A percentile compares a stretch with the other conserved stretches of the same genome.
phyloP scores from a whole-genome alignment of 2,329 filamentous ascomycete species.

The Tympanopsis confertula region DNA sequence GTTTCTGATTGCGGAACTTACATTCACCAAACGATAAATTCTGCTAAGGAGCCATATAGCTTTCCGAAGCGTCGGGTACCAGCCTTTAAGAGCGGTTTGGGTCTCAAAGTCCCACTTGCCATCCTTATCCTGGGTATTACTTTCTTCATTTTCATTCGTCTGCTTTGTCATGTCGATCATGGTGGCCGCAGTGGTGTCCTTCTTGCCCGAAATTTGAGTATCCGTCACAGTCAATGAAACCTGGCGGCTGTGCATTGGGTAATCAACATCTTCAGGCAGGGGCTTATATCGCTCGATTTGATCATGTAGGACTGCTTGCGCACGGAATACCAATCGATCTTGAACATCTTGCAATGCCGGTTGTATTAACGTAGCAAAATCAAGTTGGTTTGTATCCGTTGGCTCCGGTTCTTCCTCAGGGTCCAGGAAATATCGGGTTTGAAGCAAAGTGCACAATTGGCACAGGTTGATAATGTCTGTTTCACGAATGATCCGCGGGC shows the following conservation, averaged over 20 bases:
- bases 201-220: slow-evolving; percentile 37
- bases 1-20: slow-evolving; percentile 16
- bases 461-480: slow-evolving; percentile 54
- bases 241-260: slow-evolving; percentile 25
- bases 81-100: slow-evolving; percentile 39
- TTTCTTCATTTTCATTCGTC: slow-evolving; percentile 35
- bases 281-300: slow-evolving; percentile 55
- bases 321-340: slow-evolving; percentile 51
- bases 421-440: slow-evolving; percentile 49
- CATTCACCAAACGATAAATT: slow-evolving; percentile 60
- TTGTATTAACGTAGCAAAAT: slow-evolving; percentile 47
- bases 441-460: slow-evolving; percentile 50
- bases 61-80: slow-evolving; percentile 54
- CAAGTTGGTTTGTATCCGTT: slow-evolving; percentile 35
- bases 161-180: slow-evolving; percentile 33
- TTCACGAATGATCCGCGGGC: slow-evolving; percentile 54
- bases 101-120: slow-evolving; percentile 32
- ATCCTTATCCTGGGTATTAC: slow-evolving; percentile 26
- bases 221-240: slow-evolving; percentile 7
- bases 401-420: slow-evolving; percentile 36
- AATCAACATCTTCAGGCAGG: slow-evolving; percentile 49
- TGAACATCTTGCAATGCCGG: slow-evolving; percentile 55
- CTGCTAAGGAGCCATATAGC: slow-evolving; percentile 58
- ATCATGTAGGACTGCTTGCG: slow-evolving; percentile 45
- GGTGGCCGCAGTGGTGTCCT: slow-evolving; percentile 23